Conservation (phyloP, 1,139 yeast species). For the Lodderomyces pseudojiufengensis region DNA sequence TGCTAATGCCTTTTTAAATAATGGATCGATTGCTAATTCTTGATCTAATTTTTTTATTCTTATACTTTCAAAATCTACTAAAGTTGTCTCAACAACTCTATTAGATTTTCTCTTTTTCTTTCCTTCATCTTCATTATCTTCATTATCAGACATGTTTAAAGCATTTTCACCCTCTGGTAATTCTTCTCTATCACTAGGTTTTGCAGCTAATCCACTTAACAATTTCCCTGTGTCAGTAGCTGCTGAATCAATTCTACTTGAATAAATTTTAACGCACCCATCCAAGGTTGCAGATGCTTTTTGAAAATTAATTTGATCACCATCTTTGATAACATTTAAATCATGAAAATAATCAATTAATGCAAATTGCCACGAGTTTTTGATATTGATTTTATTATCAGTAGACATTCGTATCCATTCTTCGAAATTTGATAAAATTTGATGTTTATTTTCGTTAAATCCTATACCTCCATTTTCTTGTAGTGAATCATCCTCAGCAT, state of each 20-base stretch:
- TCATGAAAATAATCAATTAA: constrained; percentile 78
- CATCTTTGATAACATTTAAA: constrained; percentile 42
- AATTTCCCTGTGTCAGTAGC: constrained; percentile 87
- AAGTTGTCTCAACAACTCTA: constrained; percentile 40
- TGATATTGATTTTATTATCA: constrained; percentile 70
- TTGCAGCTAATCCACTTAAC: constrained; percentile 63
- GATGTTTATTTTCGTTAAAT: constrained; percentile 43
- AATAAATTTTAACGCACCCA: constrained; percentile 41
- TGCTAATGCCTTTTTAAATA: constrained; percentile 82
- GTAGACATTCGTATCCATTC: constrained; percentile 91
- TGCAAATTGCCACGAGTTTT: constrained; percentile 71
- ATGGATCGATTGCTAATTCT: constrained; percentile 79
- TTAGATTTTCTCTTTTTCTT: constrained; percentile 36
- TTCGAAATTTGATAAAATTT: constrained; percentile 64
- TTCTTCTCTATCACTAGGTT: constrained; percentile 10
- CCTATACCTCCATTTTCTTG: constrained; percentile 39
- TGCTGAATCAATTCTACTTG: constrained; percentile 78
- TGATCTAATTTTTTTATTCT: constrained; percentile 68
- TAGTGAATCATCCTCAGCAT: constrained; percentile 18
- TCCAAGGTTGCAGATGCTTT: constrained; percentile 38
- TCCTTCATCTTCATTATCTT: constrained; percentile 14
- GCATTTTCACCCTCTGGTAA: constrained; percentile 13
- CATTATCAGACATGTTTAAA: constrained; percentile 19
- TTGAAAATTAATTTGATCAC: constrained; percentile 42
- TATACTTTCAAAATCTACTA: constrained; percentile 57